These are phyloP conservation scores for Helianthus tuberosus DNA, from an alignment of 129 eudicot genomes.

Conservation along the genomic window DNA sequence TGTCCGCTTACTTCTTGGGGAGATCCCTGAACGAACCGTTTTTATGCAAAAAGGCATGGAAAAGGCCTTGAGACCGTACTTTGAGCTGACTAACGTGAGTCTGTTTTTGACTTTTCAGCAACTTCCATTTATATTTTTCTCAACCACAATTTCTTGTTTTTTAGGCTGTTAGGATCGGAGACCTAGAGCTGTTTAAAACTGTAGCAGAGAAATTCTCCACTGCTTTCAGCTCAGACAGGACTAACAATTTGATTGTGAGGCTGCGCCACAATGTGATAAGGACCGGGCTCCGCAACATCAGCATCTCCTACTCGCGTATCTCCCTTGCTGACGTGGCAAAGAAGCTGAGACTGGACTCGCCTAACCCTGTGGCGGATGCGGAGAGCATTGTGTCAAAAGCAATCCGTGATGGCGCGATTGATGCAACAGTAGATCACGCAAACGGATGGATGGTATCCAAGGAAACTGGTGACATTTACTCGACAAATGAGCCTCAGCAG, in stretches of 20 bases:
- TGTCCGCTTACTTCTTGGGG: constrained; percentile 88
- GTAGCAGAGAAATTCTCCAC: constrained; percentile 81
- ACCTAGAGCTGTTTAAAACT: constrained; percentile 75
- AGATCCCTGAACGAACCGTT: constrained; percentile 94
- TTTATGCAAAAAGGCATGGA: constrained; percentile 99
- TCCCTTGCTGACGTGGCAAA: constrained; percentile 85
- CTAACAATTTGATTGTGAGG: constrained; percentile 88
- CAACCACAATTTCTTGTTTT: constrained; percentile 17
- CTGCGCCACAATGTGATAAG: constrained; percentile 95
- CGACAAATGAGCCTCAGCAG: constrained; percentile 89
- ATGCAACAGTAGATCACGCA: constrained; percentile 87
- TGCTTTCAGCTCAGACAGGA: constrained; percentile 76
- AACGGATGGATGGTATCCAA: constrained; percentile 95
- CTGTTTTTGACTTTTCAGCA: background rate
- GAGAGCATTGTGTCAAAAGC: constrained; percentile 96
- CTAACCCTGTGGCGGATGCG: constrained; percentile 94
- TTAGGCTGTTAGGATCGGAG: constrained; percentile 97
- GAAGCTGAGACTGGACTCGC: constrained; percentile 83
- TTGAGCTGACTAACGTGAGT: constrained; percentile 98
- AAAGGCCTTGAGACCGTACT: constrained; percentile 88
- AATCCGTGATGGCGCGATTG: constrained; percentile 96
- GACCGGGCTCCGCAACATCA: constrained; percentile 94
- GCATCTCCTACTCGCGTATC: constrained; percentile 95
- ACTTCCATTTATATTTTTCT: background rate
- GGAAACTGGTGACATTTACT: constrained; percentile 95